Evolutionary conservation across 2,329 filamentous ascomycete genomes (phyloP).

Genomic region (Dactylellina sp.): DNA sequence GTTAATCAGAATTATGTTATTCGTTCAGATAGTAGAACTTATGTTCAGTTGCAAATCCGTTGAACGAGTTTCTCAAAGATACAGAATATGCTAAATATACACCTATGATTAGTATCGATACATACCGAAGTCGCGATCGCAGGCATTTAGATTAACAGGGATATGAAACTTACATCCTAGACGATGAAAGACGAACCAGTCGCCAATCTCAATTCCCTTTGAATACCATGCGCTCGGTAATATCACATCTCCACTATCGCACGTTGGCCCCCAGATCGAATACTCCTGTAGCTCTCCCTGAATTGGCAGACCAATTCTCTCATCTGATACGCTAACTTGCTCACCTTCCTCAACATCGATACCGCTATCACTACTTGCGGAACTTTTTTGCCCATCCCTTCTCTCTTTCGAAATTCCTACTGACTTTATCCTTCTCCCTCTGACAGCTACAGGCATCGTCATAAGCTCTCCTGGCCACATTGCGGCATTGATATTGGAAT

Average conservation of each 20-base stretch:
- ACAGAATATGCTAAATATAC: conserved; percentile 33
- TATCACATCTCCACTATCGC: conserved; percentile 43
- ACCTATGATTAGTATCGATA: background rate
- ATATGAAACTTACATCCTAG: conserved; percentile 43
- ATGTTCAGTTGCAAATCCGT: conserved; percentile 31
- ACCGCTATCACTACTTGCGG: conserved; percentile 46
- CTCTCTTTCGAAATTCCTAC: background rate
- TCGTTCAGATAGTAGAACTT: conserved; percentile 42
- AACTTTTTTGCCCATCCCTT: conserved; percentile 6
- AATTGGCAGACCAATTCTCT: conserved; percentile 10
- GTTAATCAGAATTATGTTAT: background rate
- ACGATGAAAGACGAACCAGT: conserved; percentile 48
- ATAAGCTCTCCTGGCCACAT: conserved; percentile 48
- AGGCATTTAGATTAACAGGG: background rate
- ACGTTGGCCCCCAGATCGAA: conserved; percentile 47
- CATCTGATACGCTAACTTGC: background rate
- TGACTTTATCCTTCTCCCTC: conserved; percentile 14
- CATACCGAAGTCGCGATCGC: no score
- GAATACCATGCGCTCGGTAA: conserved; percentile 33
- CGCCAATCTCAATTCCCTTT: conserved; percentile 36
- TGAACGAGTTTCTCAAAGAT: conserved; percentile 34
- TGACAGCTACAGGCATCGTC: conserved; percentile 28
- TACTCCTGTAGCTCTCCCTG: conserved; percentile 30
- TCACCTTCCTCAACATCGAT: conserved; percentile 33
- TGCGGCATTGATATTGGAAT: conserved; percentile 39